Conservation (phyloP, 164 flowering plant genomes). For the Berberis thunbergii region DNA sequence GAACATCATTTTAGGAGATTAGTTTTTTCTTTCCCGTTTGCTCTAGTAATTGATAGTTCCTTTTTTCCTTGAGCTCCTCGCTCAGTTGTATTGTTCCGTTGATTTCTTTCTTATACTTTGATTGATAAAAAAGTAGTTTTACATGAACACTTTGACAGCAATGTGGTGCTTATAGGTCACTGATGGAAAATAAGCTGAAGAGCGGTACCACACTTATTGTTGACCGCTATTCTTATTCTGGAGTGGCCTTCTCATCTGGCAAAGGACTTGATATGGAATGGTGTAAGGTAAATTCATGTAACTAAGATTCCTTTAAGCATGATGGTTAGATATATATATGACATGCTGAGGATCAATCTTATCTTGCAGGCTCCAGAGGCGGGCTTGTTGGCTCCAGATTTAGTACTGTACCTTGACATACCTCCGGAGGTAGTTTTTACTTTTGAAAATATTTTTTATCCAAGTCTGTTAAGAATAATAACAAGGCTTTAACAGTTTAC, state of each 20-base stretch:
- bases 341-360: not conserved
- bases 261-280: constrained; percentile 86
- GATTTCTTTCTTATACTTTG: too few species aligned
- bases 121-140: not conserved
- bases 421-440: constrained; percentile 49
- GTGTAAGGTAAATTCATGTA: constrained; percentile 59
- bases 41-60: too few species aligned
- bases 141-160: not conserved
- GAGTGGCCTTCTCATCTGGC: constrained; percentile 90
- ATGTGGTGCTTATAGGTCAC: constrained; percentile 27
- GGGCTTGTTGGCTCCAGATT: constrained; percentile 70
- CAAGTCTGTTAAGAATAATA: too few species aligned
- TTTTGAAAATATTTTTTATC: not conserved
- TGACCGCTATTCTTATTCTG: constrained; percentile 88
- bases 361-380: constrained; percentile 52
- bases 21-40: too few species aligned
- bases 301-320: not conserved
- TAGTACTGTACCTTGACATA: constrained; percentile 58
- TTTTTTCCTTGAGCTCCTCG: too few species aligned
- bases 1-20: too few species aligned
- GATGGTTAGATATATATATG: too few species aligned
- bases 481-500: not conserved
- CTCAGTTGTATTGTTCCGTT: too few species aligned
- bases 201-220: constrained; percentile 71
- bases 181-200: constrained; percentile 73